A percentile compares a stretch with the other conserved stretches of the same genome.
Evolutionary conservation across 306 rosid genomes (phyloP).

Genomic region (Vicia sativa): DNA sequence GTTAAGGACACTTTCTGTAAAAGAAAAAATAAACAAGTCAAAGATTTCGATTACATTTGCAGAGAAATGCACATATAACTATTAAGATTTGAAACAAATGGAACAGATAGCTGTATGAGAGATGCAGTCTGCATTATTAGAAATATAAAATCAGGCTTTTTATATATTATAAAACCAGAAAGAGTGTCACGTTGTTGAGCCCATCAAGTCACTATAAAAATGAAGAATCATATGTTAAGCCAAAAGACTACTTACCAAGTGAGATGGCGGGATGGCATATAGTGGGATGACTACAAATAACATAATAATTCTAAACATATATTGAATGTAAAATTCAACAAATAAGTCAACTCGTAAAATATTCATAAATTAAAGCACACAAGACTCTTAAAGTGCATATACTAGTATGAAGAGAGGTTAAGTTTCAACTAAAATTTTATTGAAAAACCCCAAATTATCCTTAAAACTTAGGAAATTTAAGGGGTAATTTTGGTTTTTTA

Average conservation of each 20-base stretch:
- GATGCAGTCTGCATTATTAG: constrained; percentile 6
- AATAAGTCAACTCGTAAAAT: no score
- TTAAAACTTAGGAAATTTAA: no score
- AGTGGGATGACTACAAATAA: no score
- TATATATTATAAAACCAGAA: constrained; percentile 1
- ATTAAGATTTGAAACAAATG: constrained; percentile 15
- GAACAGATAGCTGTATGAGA: neutral
- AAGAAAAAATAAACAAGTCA: neutral
- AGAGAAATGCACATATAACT: neutral
- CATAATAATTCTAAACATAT: no score
- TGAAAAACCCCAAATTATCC: no score
- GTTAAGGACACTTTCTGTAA: constrained; percentile 21
- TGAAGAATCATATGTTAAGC: constrained; percentile 19
- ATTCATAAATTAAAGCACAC: no score
- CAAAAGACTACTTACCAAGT: neutral
- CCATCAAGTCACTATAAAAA: constrained; percentile 28
- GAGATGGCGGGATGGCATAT: no score
- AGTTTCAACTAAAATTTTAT: no score
- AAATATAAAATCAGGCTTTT: constrained; percentile 30
- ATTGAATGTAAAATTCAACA: no score
- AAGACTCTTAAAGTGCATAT: no score
- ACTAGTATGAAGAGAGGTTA: no score
- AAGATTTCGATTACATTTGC: neutral
- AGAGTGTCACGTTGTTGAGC: neutral
- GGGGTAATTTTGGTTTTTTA: no score